phyloP scores from a whole-genome alignment of 2,329 filamentous ascomycete genomes.

The Fusarium musae region DNA sequence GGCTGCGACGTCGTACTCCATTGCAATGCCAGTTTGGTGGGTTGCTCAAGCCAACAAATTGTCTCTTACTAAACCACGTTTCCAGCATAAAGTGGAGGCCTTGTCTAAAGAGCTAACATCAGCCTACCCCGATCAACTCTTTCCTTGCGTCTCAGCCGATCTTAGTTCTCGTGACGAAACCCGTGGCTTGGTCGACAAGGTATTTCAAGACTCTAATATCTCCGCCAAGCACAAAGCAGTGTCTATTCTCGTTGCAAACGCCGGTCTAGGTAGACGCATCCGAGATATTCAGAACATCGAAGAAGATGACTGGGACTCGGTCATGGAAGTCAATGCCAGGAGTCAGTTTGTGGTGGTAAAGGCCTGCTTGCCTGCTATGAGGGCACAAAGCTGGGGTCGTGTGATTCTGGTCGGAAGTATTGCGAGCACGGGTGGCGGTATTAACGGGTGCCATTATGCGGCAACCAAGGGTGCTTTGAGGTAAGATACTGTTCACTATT shows the following conservation, averaged over 20 bases:
- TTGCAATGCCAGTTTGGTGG: constrained; percentile 23
- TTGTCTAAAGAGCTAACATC: constrained; percentile 4
- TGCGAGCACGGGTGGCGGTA: constrained; percentile 48
- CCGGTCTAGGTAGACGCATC: constrained; percentile 48
- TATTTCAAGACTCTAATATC: not conserved
- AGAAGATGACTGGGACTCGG: constrained; percentile 52
- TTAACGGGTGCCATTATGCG: constrained; percentile 52
- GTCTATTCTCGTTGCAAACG: constrained; percentile 49
- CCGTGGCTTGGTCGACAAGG: constrained; percentile 7
- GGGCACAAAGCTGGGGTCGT: constrained; percentile 47
- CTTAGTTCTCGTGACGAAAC: constrained; percentile 23
- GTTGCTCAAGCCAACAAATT: rapidly evolving
- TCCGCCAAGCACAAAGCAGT: constrained; percentile 36
- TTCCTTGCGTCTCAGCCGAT: constrained; percentile 20
- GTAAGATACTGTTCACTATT: too few relatives aligned
- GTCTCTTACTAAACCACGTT: not conserved
- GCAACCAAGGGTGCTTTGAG: constrained; percentile 48
- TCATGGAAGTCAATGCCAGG: constrained; percentile 50
- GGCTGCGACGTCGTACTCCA: constrained; percentile 32
- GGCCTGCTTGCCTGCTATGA: constrained; percentile 47
- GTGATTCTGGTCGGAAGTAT: constrained; percentile 50
- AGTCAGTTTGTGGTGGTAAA: constrained; percentile 51
- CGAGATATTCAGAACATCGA: constrained; percentile 48
- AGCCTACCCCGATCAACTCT: not conserved
- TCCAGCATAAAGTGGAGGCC: constrained; percentile 21